These are phyloP conservation scores for Rhizopogon vinicolor DNA, from an alignment of 768 basidiomycete genomes.

Conservation along the genomic window DNA sequence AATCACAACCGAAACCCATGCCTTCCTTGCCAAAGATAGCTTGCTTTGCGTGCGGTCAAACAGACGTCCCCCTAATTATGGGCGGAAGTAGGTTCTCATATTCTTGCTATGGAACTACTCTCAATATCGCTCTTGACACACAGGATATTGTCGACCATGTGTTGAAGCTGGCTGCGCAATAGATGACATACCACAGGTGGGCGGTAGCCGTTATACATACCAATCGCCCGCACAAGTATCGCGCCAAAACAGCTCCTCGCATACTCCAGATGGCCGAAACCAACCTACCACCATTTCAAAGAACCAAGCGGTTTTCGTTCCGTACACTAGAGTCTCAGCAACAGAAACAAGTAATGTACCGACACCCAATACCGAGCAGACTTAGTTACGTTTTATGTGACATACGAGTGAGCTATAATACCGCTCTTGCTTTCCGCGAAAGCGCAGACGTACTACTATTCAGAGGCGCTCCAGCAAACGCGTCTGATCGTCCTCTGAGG, in stretches of 20 bases:
- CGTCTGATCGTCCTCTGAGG: no score
- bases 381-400: not conserved
- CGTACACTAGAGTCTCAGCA: not conserved
- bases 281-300: not conserved
- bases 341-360: not conserved
- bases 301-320: not conserved
- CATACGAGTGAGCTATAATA: no score
- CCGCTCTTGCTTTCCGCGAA: no score
- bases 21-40: slow-evolving; percentile 39
- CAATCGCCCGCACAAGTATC: not conserved
- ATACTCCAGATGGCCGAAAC: not conserved
- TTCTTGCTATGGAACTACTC: not conserved
- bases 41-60: slow-evolving; percentile 58
- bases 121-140: not conserved
- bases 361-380: slow-evolving; percentile 2
- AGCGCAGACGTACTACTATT: no score
- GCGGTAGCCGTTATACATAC: not conserved
- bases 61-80: slow-evolving; percentile 70
- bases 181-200: slow-evolving; percentile 21
- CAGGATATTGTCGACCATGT: slow-evolving; percentile 69
- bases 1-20: slow-evolving; percentile 28
- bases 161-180: slow-evolving; percentile 48
- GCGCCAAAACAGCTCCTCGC: not conserved
- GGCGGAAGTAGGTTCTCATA: slow-evolving; percentile 57
- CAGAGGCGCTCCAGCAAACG: no score